Base-by-base conservation (phyloP, 768 basidiomycete species). In the Russula sp. region DNA sequence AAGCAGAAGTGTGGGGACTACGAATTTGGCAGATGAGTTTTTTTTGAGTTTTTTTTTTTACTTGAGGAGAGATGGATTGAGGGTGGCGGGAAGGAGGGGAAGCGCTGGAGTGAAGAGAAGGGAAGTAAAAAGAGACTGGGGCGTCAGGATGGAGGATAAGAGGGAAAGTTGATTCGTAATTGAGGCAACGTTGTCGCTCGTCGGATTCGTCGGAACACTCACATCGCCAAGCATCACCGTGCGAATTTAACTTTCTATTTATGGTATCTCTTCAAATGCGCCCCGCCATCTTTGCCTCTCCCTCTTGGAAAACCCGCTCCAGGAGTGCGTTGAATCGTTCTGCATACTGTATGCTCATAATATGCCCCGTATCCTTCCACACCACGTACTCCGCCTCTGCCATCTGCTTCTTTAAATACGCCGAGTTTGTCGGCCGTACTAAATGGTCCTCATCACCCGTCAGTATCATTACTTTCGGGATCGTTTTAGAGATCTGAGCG, bases 401-500 rank as follows among this genome's bases (percentile, higher is more conserved):
- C 88, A 91, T 92, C 44, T 75, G 69, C 11, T 72, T 72, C 71
- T 84, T 84, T 24, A 92, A 70, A 24, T 78, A 73, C 8, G 72
- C 68, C 26, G 85, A 87, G 59, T 87, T 82, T 8, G 69, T 65
- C 0, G 83, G 77, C 18, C 75, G 69, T 10, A 92, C 79, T 3
- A 92, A 73, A 54, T 81, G 66, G 70, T 92, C 90, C 1, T 83
- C 73, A 63, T 88, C 84, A 2, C 88, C 90, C 0, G 86, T 88
- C n/a, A 90, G 70, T 58, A 83, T 85, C 34, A 79, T 69, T 9
- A 90, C 79, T 71, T 89, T 90, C 13, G 89, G 86, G 24, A 92
- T 81, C 4, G 77, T 75, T 0, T 73, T 71, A 0, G 84, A 82
- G 51, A 79, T 77, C 34, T 63, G 54, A 2, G 59, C 65, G 14